Percentiles rank a stretch among this genome's conserved stretches.
Conservation (phyloP, 23 red algal species). For the Gracilariopsis chorda region DNA sequence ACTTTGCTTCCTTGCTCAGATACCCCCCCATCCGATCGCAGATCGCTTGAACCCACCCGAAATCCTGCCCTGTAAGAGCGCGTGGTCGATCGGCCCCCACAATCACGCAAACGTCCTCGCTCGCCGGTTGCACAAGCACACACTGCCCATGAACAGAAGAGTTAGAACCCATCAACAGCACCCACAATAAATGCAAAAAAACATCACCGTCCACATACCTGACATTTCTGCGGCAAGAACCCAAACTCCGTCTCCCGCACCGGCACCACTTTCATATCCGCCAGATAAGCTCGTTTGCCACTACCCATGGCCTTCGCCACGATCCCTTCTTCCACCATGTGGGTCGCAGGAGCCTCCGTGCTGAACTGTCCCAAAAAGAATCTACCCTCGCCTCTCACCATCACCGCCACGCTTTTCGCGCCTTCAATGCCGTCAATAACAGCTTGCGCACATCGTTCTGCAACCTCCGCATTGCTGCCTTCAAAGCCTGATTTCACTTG, state of each 20-base stretch:
- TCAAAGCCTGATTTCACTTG: constrained; percentile 4
- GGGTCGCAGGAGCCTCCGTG: neutral
- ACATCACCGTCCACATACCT: neutral
- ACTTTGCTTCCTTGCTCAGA: too few species aligned
- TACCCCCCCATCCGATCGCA: constrained; percentile 29
- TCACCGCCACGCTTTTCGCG: constrained; percentile 15
- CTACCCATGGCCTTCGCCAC: constrained; percentile 8
- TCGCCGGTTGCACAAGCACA: constrained; percentile 60
- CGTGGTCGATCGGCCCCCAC: constrained; percentile 53
- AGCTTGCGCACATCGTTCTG: neutral
- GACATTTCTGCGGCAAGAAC: constrained; percentile 50
- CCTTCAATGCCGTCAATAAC: constrained; percentile 17
- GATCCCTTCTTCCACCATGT: neutral
- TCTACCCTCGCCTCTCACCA: constrained; percentile 8
- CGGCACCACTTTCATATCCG: constrained; percentile 75
- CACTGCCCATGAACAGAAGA: too few species aligned
- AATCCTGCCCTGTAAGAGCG: constrained; percentile 53
- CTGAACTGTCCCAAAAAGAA: constrained; percentile 22
- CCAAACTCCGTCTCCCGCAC: constrained; percentile 61
- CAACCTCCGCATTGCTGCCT: neutral
- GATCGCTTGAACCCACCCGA: constrained; percentile 72
- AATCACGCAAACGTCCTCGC: constrained; percentile 25
- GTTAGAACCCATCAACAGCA: too few species aligned
- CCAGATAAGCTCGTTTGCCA: constrained; percentile 59
- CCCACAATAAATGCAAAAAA: too few species aligned